Evolutionary conservation across 2,329 filamentous ascomycete genomes (phyloP).

Genomic region (Periglandula ipomoeae): DNA sequence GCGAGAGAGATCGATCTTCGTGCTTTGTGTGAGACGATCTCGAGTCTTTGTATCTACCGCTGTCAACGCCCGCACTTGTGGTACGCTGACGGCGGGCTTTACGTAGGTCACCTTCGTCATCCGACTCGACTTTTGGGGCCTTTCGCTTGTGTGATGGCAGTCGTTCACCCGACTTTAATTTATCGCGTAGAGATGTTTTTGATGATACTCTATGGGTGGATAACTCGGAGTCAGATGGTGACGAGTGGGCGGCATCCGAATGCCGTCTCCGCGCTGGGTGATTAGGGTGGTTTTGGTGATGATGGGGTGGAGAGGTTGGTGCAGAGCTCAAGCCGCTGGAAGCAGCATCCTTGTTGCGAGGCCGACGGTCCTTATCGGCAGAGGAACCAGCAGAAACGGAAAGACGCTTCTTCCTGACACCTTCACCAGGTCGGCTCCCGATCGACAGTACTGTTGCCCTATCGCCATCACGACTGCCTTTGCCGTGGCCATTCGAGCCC

Average conservation of each 20-base stretch:
- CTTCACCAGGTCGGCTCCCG: conserved; percentile 23
- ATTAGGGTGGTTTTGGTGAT: conserved; percentile 20
- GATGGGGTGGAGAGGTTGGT: conserved; percentile 42
- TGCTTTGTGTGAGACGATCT: conserved; percentile 24
- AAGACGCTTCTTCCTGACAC: conserved; percentile 41
- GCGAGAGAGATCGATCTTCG: conserved; percentile 47
- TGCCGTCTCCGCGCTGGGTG: conserved; percentile 20
- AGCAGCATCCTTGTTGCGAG: conserved; percentile 35
- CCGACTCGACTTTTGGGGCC: conserved; percentile 43
- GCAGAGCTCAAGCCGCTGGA: conserved; percentile 51
- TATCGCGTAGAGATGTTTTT: conserved; percentile 38
- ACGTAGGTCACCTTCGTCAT: conserved; percentile 46
- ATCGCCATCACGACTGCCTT: conserved; percentile 22
- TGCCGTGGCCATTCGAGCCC: conserved; percentile 20
- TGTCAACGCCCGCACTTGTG: conserved; percentile 33
- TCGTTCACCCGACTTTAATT: conserved; percentile 37
- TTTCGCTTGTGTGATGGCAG: conserved; percentile 43
- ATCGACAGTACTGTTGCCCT: conserved; percentile 23
- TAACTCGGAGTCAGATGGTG: conserved; percentile 45
- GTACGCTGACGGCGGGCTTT: conserved; percentile 46
- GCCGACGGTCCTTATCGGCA: conserved; percentile 30
- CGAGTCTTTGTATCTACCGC: conserved; percentile 22
- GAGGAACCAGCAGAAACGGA: conserved; percentile 19
- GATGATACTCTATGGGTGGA: conserved; percentile 31
- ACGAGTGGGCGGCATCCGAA: conserved; percentile 29